These are phyloP conservation scores for Aaosphaeria arxii DNA, from an alignment of 2,329 filamentous ascomycete genomes.

Conservation along the genomic window DNA sequence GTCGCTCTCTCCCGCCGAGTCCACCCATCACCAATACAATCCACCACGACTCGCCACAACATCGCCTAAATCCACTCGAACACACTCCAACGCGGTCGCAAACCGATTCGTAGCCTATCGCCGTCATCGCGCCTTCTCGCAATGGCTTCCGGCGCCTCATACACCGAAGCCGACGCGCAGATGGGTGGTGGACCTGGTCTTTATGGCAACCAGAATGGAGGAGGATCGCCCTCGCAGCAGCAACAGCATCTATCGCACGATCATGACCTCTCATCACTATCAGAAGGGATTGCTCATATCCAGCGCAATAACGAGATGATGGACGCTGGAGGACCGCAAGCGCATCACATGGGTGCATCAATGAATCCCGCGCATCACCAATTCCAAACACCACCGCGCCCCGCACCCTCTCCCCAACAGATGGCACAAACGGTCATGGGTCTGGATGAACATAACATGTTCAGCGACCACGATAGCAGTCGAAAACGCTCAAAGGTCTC, in stretches of 20 bases:
- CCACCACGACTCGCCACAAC: constrained; percentile 12
- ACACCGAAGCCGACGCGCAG: constrained; percentile 33
- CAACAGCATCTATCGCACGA: constrained; percentile 26
- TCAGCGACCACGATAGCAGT: constrained; percentile 28
- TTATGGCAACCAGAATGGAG: constrained; percentile 34
- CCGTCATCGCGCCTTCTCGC: constrained; percentile 11
- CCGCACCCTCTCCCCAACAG: constrained; percentile 37
- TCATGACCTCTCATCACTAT: constrained; percentile 31
- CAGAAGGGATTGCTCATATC: constrained; percentile 35
- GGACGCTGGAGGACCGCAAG: constrained; percentile 21
- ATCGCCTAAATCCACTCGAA: constrained; percentile 4
- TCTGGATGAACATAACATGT: constrained; percentile 31
- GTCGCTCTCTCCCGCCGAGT: constrained; percentile 46
- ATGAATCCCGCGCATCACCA: constrained; percentile 30
- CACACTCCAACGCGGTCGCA: constrained; percentile 6
- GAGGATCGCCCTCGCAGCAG: constrained; percentile 28
- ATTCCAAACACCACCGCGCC: constrained; percentile 32
- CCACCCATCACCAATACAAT: constrained; percentile 4
- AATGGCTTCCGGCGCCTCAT: constrained; percentile 28
- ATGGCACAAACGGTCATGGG: constrained; percentile 40
- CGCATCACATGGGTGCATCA: constrained; percentile 25
- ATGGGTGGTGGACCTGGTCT: constrained; percentile 30
- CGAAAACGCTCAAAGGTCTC: constrained; percentile 42
- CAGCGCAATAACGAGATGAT: constrained; percentile 30
- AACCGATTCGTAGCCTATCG: constrained; percentile 3